A percentile compares a stretch with the other conserved stretches of the same genome.
phyloP scores from a whole-genome alignment of 2,329 filamentous ascomycete genomes.

The Zymoseptoria brevis region DNA sequence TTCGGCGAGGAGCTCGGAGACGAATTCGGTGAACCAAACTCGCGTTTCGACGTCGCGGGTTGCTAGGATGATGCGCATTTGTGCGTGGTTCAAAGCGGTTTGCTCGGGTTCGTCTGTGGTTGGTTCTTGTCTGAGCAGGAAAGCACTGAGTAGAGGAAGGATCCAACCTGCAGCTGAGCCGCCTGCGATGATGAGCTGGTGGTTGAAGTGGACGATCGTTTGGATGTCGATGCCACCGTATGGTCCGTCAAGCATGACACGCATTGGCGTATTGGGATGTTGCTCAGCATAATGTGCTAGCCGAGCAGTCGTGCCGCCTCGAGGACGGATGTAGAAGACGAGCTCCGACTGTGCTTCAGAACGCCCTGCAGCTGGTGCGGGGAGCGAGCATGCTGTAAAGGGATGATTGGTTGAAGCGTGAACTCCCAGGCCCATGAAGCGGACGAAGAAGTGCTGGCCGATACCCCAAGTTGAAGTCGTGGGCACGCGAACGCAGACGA shows the following conservation, averaged over 20 bases:
- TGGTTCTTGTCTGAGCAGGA: conserved; percentile 7
- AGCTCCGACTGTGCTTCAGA: conserved; percentile 32
- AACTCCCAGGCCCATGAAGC: conserved; percentile 41
- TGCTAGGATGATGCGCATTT: conserved; percentile 25
- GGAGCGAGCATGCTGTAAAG: conserved; percentile 49
- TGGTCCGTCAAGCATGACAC: conserved; percentile 50
- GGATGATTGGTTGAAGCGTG: conserved; percentile 45
- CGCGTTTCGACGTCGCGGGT: conserved; percentile 31
- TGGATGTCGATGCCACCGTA: conserved; percentile 45
- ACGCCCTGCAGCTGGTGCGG: conserved; percentile 18
- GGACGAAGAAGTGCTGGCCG: conserved; percentile 50
- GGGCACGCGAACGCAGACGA: conserved; percentile 39
- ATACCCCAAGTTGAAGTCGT: conserved; percentile 42
- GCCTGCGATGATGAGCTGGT: conserved; percentile 44
- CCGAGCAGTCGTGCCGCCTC: conserved; percentile 43
- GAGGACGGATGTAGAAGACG: conserved; percentile 47
- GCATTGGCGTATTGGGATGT: conserved; percentile 32
- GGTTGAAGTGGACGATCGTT: conserved; percentile 36
- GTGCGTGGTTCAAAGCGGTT: background rate
- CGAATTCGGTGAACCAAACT: conserved; percentile 31
- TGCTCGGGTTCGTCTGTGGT: background rate
- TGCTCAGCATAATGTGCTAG: conserved; percentile 30
- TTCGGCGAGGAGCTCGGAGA: conserved; percentile 16
- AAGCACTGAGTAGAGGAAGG: conserved; percentile 42
- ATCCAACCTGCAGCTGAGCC: conserved; percentile 50